Conservation (phyloP, 371 early-diverging fungal genomes). For the Mortierella sp. region DNA sequence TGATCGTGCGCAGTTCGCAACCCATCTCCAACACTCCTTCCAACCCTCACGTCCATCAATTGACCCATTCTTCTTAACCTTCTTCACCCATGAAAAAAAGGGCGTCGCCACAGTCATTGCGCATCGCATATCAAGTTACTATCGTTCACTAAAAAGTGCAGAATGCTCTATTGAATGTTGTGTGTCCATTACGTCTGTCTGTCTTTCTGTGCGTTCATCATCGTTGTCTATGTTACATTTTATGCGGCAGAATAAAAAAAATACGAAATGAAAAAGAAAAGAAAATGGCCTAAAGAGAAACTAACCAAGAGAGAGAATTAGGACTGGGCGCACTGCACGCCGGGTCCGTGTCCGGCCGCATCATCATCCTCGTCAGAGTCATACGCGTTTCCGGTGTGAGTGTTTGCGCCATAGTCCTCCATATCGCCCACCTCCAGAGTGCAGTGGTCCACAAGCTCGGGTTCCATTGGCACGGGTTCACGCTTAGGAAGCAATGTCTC, state of each 20-base stretch:
- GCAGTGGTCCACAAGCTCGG: slow-evolving; percentile 73
- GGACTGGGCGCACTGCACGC: slow-evolving; percentile 94
- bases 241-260: slow-evolving; percentile 6
- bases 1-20: neutral
- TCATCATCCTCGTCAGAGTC: slow-evolving; percentile 75
- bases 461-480: slow-evolving; percentile 60
- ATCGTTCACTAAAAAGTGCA: neutral
- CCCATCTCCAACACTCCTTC: no score
- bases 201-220: neutral
- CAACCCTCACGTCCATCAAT: no score
- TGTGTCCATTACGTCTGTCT: slow-evolving; percentile 2
- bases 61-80: neutral
- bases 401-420: slow-evolving; percentile 81
- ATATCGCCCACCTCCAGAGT: slow-evolving; percentile 76
- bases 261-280: neutral
- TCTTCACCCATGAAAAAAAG: neutral
- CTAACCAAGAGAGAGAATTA: slow-evolving; percentile 9
- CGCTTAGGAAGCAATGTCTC: slow-evolving; percentile 78
- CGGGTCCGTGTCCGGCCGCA: slow-evolving; percentile 77
- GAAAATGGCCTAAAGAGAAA: neutral
- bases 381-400: slow-evolving; percentile 59
- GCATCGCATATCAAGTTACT: neutral
- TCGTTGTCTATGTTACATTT: slow-evolving; percentile 8
- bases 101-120: neutral
- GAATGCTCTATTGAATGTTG: neutral